These are phyloP conservation scores for Xylaria sp. DNA, from an alignment of 2,329 filamentous ascomycete genomes.

Conservation along the genomic window DNA sequence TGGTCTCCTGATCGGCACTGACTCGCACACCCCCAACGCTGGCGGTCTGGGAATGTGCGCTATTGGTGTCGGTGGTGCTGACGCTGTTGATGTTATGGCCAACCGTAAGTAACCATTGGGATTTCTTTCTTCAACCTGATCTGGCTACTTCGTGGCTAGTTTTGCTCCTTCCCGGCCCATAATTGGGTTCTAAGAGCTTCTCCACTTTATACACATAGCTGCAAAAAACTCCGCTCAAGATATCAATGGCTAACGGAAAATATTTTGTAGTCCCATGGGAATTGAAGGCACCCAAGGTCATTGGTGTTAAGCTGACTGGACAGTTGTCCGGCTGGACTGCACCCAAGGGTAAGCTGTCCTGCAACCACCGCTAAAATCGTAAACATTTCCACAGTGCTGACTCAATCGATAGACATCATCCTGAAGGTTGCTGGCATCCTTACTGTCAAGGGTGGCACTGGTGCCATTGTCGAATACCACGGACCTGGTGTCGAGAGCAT, in stretches of 20 bases:
- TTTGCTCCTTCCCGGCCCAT: not conserved
- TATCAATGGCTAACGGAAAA: constrained; percentile 67
- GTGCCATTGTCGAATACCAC: constrained; percentile 84
- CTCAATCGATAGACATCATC: constrained; percentile 77
- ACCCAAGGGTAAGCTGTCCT: constrained; percentile 77
- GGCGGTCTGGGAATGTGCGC: constrained; percentile 95
- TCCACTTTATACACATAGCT: not conserved
- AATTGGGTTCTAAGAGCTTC: not conserved
- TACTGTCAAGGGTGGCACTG: constrained; percentile 98
- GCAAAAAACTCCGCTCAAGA: not conserved
- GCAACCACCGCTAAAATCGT: not conserved
- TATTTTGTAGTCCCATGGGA: constrained; percentile 79
- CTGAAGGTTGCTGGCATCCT: constrained; percentile 96
- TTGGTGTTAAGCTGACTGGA: constrained; percentile 95
- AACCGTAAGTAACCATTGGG: constrained; percentile 26
- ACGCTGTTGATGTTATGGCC: constrained; percentile 95
- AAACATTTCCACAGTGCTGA: constrained; percentile 23
- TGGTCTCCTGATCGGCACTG: constrained; percentile 95
- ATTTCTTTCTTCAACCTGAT: not conserved
- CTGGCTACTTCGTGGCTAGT: not conserved
- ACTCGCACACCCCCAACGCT: constrained; percentile 97
- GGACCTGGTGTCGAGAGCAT: constrained; percentile 77
- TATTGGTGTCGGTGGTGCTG: constrained; percentile 97
- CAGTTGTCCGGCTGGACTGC: constrained; percentile 89
- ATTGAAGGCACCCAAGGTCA: constrained; percentile 95